Evolutionary conservation across 305 asterid species (phyloP).

Genomic region (Caryopteris hybrid): DNA sequence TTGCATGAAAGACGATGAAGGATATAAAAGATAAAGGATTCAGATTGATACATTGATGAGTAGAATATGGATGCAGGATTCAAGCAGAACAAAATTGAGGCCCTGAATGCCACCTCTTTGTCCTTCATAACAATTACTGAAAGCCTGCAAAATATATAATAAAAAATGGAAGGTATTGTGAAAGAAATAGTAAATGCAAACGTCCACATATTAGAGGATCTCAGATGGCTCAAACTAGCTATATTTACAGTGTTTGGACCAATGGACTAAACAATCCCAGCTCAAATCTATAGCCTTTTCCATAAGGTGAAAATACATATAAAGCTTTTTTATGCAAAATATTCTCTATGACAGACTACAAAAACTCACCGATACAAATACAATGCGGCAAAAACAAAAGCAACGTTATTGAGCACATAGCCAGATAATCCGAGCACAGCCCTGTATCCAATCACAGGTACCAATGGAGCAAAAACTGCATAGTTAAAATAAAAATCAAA

Average conservation of each 20-base stretch:
- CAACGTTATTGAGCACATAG: slow-evolving; percentile 65
- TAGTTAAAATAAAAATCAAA: slow-evolving; percentile 6
- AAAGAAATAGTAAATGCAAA: background rate
- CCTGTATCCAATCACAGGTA: slow-evolving; percentile 79
- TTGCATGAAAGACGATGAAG: slow-evolving; percentile 19
- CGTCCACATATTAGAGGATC: background rate
- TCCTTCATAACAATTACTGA: slow-evolving; percentile 65
- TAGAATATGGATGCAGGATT: slow-evolving; percentile 97
- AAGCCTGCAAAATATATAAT: slow-evolving; percentile 50
- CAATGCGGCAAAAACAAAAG: slow-evolving; percentile 71
- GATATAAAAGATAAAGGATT: too few species aligned
- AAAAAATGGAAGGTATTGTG: background rate
- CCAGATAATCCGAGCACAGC: slow-evolving; percentile 89
- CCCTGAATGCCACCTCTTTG: slow-evolving; percentile 68
- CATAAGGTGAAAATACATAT: background rate
- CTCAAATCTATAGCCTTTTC: slow-evolving; percentile 3
- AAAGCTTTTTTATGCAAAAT: background rate
- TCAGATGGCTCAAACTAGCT: slow-evolving; percentile 3
- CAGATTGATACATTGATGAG: slow-evolving; percentile 72
- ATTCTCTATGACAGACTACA: background rate
- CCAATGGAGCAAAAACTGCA: slow-evolving; percentile 84
- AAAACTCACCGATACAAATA: slow-evolving; percentile 62
- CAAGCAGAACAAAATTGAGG: slow-evolving; percentile 86
- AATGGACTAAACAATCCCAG: slow-evolving; percentile 1
- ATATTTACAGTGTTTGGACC: background rate